phyloP scores from a whole-genome alignment of 2,329 filamentous ascomycete genomes.

The Sporothrix sp. region DNA sequence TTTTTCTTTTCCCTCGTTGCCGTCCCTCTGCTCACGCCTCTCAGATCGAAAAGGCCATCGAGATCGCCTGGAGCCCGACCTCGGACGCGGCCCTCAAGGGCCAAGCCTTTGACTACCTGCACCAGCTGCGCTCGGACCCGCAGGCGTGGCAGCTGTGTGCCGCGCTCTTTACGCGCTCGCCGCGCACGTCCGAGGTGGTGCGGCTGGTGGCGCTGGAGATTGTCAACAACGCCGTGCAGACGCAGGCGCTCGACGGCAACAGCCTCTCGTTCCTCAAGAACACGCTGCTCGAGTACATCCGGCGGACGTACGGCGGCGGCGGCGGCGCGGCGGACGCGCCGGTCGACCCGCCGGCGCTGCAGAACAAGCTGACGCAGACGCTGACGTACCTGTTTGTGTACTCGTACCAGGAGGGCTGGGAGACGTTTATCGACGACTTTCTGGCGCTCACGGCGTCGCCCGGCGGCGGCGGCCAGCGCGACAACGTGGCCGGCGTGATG shows the following conservation, averaged over 20 bases:
- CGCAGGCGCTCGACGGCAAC: conserved; percentile 61
- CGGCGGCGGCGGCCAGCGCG: conserved; percentile 43
- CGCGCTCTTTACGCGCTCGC: conserved; percentile 69
- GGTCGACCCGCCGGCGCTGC: conserved; percentile 65
- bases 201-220: conserved; percentile 86
- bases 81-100: conserved; percentile 65
- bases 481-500: conserved; percentile 67
- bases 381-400: conserved; percentile 87
- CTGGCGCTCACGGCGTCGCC: conserved; percentile 59
- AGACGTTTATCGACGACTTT: conserved; percentile 85
- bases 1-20: background rate
- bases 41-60: conserved; percentile 88
- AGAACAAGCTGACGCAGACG: conserved; percentile 96
- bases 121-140: conserved; percentile 69
- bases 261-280: conserved; percentile 70
- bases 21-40: background rate
- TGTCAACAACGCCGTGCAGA: conserved; percentile 83
- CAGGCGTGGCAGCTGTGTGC: conserved; percentile 88
- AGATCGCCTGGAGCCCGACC: conserved; percentile 78
- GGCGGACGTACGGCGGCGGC: conserved; percentile 57
- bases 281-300: conserved; percentile 70
- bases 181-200: conserved; percentile 69
- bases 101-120: conserved; percentile 74
- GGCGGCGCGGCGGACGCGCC: conserved; percentile 34
- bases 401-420: conserved; percentile 79